A percentile compares a stretch with the other conserved stretches of the same genome.
Evolutionary conservation across 140 eudicot species (phyloP).

Genomic region (Anethum foeniculum): DNA sequence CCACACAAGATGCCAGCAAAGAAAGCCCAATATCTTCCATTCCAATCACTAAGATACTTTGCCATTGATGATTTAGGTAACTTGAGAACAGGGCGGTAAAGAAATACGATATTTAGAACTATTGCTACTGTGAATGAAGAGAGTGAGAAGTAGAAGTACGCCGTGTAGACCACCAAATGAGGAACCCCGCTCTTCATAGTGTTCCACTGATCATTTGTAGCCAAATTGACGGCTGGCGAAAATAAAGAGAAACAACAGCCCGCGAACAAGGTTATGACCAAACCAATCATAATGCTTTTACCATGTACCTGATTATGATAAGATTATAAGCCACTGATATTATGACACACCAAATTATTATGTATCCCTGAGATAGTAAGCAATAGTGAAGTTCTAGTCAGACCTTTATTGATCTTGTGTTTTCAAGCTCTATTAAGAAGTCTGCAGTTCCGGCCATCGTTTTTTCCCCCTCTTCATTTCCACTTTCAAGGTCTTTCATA

Average conservation of each 20-base stretch:
- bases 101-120: neutral
- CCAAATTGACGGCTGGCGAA: neutral
- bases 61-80: neutral
- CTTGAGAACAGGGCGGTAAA: neutral
- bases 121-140: conserved; percentile 2
- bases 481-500: conserved; percentile 1
- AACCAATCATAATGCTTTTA: neutral
- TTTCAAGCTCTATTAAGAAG: conserved; percentile 4
- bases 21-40: conserved; percentile 4
- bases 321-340: neutral
- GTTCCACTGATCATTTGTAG: conserved; percentile 6
- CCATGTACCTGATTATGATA: neutral
- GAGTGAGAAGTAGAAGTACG: conserved; percentile 1
- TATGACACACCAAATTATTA: neutral
- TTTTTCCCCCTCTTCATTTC: neutral
- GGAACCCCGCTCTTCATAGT: neutral
- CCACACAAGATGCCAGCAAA: conserved; percentile 9
- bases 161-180: conserved; percentile 5
- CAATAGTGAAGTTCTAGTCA: neutral
- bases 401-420: conserved; percentile 9
- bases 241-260: conserved; percentile 10
- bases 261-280: conserved; percentile 1
- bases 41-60: neutral
- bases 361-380: neutral
- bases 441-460: conserved; percentile 1